Base-by-base conservation (phyloP, 441 rosid genomes). In the Pelargonium citronellum region DNA sequence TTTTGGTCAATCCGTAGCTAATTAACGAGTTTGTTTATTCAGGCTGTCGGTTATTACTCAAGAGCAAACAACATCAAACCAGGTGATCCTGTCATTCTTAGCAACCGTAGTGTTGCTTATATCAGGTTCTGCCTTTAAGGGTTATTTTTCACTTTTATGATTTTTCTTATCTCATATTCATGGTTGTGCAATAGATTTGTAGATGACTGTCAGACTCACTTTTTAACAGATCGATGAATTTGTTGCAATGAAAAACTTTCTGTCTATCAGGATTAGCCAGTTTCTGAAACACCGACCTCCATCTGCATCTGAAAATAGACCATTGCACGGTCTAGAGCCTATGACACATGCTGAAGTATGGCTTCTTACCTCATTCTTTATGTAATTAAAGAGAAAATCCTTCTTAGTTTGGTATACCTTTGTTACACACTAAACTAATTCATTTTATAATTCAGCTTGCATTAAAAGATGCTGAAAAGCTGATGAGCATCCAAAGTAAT, bases 301-400 rank as follows among this genome's bases (percentile, higher is more conserved):
- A 24, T 83, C 91, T 27, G 78, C 82, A 76, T 95, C 96, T 39
- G 99, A 91, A 78, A 60, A 74, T 77, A 80, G 78, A 71, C 94
- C 97, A 60, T 77, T 91, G 71, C 89, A 81, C 78, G 97, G 96
- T 74, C 83, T 90, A 62, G 99, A 95, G 86, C 92, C 95, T 82
- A 90, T 86, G 1, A 87, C 87, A 73, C 96, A 85, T 76, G 96
- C 96, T 67, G 99, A 91, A 80, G 99, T 91, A 90, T 71, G 83
- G 81, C 70, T 37, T 67, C 16, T 70, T 66, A 19, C 64, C 44
- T 61, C 53, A 62, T 65, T 67, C 53, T 69, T 70, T 46, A 34
- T 30, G 3, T 66, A 10, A 20, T 37, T 9, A 60, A 11, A 22
- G 22, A 46, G 47, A 34, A 49, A 61, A 61, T 63, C 13, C 46